A percentile compares a stretch with the other conserved stretches of the same genome.
Conservation (phyloP, 2,329 filamentous ascomycete species). For the Verticillium klebahnii region DNA sequence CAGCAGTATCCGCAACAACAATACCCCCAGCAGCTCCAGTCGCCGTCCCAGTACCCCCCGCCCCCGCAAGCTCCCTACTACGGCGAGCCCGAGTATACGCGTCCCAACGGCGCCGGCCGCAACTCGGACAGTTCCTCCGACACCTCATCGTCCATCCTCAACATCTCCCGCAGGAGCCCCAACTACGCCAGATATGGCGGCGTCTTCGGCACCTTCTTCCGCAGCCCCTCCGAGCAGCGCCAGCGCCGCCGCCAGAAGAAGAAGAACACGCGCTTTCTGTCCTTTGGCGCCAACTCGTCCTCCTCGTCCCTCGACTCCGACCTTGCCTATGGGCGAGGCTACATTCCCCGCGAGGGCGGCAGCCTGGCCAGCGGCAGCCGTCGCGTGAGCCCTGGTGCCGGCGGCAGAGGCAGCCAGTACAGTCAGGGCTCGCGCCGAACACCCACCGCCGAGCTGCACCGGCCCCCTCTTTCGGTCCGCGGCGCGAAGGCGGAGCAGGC, state of each 20-base stretch:
- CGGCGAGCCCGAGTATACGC: background rate
- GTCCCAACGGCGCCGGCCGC: background rate
- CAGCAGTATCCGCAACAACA: slow-evolving; percentile 11
- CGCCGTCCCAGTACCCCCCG: slow-evolving; percentile 6
- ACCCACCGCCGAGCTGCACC: slow-evolving; percentile 3
- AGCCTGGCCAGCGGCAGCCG: slow-evolving; percentile 9
- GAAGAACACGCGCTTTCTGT: slow-evolving; percentile 50
- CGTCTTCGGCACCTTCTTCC: slow-evolving; percentile 60
- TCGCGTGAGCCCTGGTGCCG: background rate
- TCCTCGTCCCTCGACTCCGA: slow-evolving; percentile 65
- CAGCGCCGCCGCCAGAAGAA: slow-evolving; percentile 33
- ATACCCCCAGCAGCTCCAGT: slow-evolving; percentile 9
- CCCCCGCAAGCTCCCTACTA: slow-evolving; percentile 3
- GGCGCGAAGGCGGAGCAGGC: slow-evolving; percentile 19
- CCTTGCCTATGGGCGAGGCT: slow-evolving; percentile 62
- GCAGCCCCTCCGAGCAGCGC: slow-evolving; percentile 51
- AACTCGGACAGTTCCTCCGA: slow-evolving; percentile 40
- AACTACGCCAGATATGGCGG: slow-evolving; percentile 43
- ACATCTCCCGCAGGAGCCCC: slow-evolving; percentile 56
- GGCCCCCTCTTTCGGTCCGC: background rate
- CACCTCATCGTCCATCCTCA: slow-evolving; percentile 56
- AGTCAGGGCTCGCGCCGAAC: slow-evolving; percentile 25
- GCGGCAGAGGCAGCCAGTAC: slow-evolving; percentile 12
- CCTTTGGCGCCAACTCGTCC: slow-evolving; percentile 54
- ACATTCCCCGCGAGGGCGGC: slow-evolving; percentile 36